Evolutionary conservation across 495 filamentous ascomycete genomes (phyloP).

Genomic region (Oleoguttula mirabilis): DNA sequence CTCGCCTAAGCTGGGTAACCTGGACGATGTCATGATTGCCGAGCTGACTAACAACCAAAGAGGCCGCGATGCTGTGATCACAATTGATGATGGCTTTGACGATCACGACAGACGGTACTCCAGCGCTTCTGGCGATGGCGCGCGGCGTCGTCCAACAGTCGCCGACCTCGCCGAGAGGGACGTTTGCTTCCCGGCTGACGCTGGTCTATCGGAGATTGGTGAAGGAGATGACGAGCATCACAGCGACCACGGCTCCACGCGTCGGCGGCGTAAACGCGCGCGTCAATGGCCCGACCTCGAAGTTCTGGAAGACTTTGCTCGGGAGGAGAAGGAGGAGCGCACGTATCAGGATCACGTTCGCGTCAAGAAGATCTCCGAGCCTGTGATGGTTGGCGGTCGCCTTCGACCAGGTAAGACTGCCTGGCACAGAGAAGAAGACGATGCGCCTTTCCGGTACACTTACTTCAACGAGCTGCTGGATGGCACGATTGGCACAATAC

Average conservation of each 20-base stretch:
- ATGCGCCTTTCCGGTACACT: constrained; percentile 86
- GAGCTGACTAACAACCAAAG: constrained; percentile 37
- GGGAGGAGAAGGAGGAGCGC: constrained; percentile 78
- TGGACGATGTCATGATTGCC: constrained; percentile 67
- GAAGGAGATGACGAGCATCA: constrained; percentile 50
- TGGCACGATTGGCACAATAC: constrained; percentile 71
- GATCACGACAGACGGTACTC: constrained; percentile 33
- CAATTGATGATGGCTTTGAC: constrained; percentile 42
- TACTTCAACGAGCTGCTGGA: constrained; percentile 97
- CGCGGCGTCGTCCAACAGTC: constrained; percentile 39
- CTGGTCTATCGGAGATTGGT: constrained; percentile 58
- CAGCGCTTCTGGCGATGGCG: constrained; percentile 20
- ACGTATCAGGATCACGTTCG: constrained; percentile 61
- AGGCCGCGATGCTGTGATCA: constrained; percentile 43
- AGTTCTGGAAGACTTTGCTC: constrained; percentile 81
- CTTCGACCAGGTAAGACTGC: constrained; percentile 63
- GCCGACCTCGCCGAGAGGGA: constrained; percentile 60
- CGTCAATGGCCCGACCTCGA: constrained; percentile 58
- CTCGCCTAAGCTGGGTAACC: constrained; percentile 50
- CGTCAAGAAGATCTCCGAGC: constrained; percentile 85
- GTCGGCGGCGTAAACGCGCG: constrained; percentile 37
- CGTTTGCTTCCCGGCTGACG: constrained; percentile 79
- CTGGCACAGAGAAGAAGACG: constrained; percentile 84
- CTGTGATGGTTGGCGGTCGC: constrained; percentile 78
- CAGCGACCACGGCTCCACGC: constrained; percentile 35